phyloP scores from a whole-genome alignment of 148 eudicot species.

The Nepenthes mirabilis region DNA sequence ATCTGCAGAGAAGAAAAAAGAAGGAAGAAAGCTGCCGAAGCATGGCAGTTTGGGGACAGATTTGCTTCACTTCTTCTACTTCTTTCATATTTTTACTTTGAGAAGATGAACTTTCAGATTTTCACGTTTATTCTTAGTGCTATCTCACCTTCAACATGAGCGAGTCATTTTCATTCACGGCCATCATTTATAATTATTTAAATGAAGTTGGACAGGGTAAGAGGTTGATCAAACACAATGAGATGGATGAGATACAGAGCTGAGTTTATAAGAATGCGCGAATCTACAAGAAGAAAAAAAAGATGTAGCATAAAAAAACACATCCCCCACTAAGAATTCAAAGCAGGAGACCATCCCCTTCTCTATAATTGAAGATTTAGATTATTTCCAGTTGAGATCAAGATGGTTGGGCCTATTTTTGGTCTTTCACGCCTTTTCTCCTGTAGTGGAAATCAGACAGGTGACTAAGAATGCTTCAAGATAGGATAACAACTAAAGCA shows the following conservation, averaged over 20 bases:
- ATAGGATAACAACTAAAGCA: no score
- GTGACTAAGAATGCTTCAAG: background rate
- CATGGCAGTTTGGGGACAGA: no score
- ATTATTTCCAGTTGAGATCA: background rate
- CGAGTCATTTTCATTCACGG: no score
- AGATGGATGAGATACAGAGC: conserved; percentile 3
- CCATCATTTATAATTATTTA: no score
- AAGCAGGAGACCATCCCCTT: background rate
- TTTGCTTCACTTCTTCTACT: no score
- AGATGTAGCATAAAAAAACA: conserved; percentile 3
- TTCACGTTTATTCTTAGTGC: no score
- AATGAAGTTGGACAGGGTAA: no score
- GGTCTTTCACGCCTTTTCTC: background rate
- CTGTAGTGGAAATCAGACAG: background rate
- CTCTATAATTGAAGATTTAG: conserved; percentile 1
- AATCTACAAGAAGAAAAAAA: conserved; percentile 3
- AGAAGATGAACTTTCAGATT: no score
- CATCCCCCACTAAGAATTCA: background rate
- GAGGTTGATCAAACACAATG: background rate
- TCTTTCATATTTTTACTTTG: no score
- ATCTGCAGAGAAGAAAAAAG: no score
- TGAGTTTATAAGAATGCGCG: conserved; percentile 5
- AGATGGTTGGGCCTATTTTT: conserved; percentile 6
- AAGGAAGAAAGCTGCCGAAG: no score
- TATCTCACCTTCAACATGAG: no score